Evolutionary conservation across 176 grass and related monocot genomes (phyloP), one percentile per base, ranked within the genome.

Genomic region (Saccharum spontaneum): DNA sequence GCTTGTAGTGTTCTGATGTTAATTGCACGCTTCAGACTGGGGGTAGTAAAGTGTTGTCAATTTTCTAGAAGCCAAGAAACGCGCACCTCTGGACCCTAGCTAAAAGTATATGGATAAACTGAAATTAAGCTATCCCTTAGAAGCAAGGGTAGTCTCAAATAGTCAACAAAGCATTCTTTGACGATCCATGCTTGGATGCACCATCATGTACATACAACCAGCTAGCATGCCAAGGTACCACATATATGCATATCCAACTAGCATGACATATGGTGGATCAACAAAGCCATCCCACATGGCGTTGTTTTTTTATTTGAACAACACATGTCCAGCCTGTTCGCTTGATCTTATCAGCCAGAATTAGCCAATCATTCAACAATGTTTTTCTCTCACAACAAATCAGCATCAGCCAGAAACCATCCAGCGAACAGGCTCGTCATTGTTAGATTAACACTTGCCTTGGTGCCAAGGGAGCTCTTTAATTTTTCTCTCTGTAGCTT

Each of bases 91-190:
- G 4, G 13, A 43, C 18, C 33, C 18, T 50, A 3, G 6, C 72
- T 69, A 61, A 71, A 77, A 38, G 37, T 17, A 45, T 22, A 30
- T 1, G 10, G 11, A 33, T 71, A 49, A 74, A 65, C 38, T 34
- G 69, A 52, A 88, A 33, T 43, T 65, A 74, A 75, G 68, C 73
- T 55, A 83, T 83, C 12, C 7, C 80, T 88, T 88, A 34, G 67
- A 83, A 78, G 80, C 68, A 88, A 72, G 80, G 41, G 2, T 44
- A 75, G 77, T 78, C 75, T 23, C 44, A 36, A 17, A 65, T 62
- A 63, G 74, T 72, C 80, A 83, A 79, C 55, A 88, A 54, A 83
- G 74, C 67, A 66, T 24, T 50, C 41, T 49, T 83, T 4, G 62
- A 33, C 44, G 34, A 78, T 9, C 43, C 37, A 4, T 48, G 23